Conservation (phyloP, 140 eudicot genomes). For the Oenanthe javanica region DNA sequence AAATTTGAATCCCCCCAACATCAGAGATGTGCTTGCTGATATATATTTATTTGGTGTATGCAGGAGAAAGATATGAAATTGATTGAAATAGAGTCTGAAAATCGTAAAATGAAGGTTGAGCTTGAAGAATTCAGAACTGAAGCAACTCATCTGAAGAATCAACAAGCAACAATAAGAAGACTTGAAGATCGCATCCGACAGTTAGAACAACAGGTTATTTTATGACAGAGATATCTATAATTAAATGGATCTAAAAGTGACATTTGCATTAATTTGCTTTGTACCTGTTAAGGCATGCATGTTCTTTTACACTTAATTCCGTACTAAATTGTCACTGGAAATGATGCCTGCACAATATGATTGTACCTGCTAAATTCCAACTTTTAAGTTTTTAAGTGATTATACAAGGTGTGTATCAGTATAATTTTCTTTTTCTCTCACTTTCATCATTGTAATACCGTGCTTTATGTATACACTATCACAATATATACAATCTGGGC, state of each 20-base stretch:
- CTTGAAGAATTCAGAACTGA: constrained; percentile 92
- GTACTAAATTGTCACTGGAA: background rate
- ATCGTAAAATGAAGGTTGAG: constrained; percentile 91
- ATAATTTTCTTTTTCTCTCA: background rate
- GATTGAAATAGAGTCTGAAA: constrained; percentile 85
- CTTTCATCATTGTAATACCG: background rate
- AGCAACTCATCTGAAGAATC: constrained; percentile 91
- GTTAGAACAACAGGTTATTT: constrained; percentile 79
- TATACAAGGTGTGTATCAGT: background rate
- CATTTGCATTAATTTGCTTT: background rate
- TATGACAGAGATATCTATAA: background rate
- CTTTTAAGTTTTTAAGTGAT: background rate
- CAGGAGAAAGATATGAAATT: constrained; percentile 84
- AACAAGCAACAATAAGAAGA: constrained; percentile 92
- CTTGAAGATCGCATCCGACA: constrained; percentile 94
- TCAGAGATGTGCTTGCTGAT: background rate
- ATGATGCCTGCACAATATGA: background rate
- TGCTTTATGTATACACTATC: background rate
- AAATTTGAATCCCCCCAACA: background rate
- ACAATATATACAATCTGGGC: background rate
- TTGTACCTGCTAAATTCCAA: background rate
- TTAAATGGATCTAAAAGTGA: background rate
- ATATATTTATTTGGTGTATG: constrained; percentile 7
- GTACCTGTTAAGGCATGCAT: background rate
- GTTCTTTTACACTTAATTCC: background rate